Evolutionary conservation across 2,329 filamentous ascomycete species (phyloP), one percentile per base, ranked within the genome.

Genomic region (Fusarium irregulare): DNA sequence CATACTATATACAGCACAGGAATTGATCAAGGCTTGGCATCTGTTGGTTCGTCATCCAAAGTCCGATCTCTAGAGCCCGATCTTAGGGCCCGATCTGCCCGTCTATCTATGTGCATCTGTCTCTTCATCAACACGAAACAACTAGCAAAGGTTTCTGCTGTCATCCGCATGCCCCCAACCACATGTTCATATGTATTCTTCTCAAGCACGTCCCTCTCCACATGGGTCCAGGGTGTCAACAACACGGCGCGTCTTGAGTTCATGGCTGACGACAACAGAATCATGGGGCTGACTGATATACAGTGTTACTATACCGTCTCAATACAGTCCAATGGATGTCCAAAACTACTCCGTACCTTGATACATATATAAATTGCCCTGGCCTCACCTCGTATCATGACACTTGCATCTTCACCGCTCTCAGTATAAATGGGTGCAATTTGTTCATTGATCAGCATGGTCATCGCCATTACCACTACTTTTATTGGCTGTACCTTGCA

Each of bases 241-340:
- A 54, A 63, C 56, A 51, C 60, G 28, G 51, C 16, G 47, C 42
- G 20, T 66, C 45, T 56, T 46, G 66, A 67, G 60, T 40, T 57
- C 56, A 69, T 49, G 25, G 67, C 66, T 71, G 63, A 68, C 54
- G 63, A 70, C 66, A 51, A 47, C 47, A 55, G 51, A 37, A 48
- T 27, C 21, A 49, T 16, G 46, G 57, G 40, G 37, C 18, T 53
- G 20, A 20, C 12, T 6, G 42, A 28, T 42, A 30, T 59, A 68
- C 57, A 64, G 54, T 60, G 46, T 40, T 48, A 25, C 42, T 45
- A 40, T 41, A 42, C n/a, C 14, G 41, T 54, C 48, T 37, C 41
- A 30, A 46, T 56, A 66, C 65, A 53, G 50, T 65, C 34, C 18
- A 37, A 12, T 10, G 34, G 7, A n/a, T n/a, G 34, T 37, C 34